Conservation (phyloP, 371 early-diverging fungal genomes). For the Blakeslea trispora region DNA sequence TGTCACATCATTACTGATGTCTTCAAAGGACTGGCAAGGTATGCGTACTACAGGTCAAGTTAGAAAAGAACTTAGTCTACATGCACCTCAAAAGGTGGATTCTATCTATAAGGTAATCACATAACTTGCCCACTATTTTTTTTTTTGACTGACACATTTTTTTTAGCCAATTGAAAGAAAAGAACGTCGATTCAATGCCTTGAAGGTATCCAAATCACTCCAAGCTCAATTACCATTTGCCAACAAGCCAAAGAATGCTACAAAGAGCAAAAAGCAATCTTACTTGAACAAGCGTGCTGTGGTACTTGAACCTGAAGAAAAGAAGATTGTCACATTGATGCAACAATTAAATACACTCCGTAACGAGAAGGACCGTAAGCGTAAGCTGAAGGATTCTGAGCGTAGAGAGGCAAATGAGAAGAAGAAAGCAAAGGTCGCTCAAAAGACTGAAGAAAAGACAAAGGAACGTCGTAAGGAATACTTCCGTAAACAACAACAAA, state of each 20-base stretch:
- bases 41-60: conserved; percentile 92
- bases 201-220: conserved; percentile 82
- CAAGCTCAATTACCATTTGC: conserved; percentile 89
- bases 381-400: conserved; percentile 66
- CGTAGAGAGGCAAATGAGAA: conserved; percentile 46
- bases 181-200: conserved; percentile 81
- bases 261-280: conserved; percentile 50
- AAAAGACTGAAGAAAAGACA: conserved; percentile 40
- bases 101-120: conserved; percentile 88
- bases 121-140: neutral
- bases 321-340: conserved; percentile 79
- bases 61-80: conserved; percentile 70
- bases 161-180: conserved; percentile 78
- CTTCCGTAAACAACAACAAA: conserved; percentile 44
- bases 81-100: conserved; percentile 74
- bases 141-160: neutral
- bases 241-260: conserved; percentile 78
- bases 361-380: conserved; percentile 79
- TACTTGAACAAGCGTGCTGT: conserved; percentile 81
- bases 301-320: conserved; percentile 87
- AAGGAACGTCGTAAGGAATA: conserved; percentile 52
- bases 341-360: conserved; percentile 87
- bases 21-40: conserved; percentile 79
- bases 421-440: conserved; percentile 64
- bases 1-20: conserved; percentile 83